Conservation (phyloP, 2,329 filamentous ascomycete genomes). For the Microsporum canis region DNA sequence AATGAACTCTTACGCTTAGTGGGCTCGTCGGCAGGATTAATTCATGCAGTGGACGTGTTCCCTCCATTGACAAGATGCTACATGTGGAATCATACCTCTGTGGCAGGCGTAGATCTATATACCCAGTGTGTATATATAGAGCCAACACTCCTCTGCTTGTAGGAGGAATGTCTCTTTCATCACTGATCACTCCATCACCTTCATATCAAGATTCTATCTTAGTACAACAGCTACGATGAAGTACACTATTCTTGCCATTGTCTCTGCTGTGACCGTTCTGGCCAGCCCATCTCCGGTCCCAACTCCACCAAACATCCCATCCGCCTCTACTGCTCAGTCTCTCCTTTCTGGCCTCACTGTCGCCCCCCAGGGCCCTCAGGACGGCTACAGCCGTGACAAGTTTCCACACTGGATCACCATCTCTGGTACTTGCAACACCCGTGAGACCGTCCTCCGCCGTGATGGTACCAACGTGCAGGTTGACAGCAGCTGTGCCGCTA, state of each 20-base stretch:
- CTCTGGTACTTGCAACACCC: constrained; percentile 57
- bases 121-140: neutral
- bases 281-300: constrained; percentile 21
- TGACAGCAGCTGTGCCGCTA: constrained; percentile 49
- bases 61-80: neutral
- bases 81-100: neutral
- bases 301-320: constrained; percentile 52
- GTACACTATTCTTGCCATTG: constrained; percentile 12
- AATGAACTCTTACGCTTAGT: neutral
- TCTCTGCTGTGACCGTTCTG: constrained; percentile 12
- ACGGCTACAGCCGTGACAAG: constrained; percentile 51
- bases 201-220: neutral
- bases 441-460: constrained; percentile 60
- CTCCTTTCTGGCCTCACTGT: constrained; percentile 51
- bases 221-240: neutral
- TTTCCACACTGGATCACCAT: constrained; percentile 64
- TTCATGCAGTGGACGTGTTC: neutral
- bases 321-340: constrained; percentile 44
- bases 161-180: neutral
- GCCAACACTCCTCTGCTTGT: neutral
- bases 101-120: neutral
- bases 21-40: neutral
- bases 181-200: neutral
- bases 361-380: constrained; percentile 42
- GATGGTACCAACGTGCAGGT: constrained; percentile 56